Evolutionary conservation across 2,329 filamentous ascomycete genomes (phyloP).

Genomic region (Colletotrichum sp.): DNA sequence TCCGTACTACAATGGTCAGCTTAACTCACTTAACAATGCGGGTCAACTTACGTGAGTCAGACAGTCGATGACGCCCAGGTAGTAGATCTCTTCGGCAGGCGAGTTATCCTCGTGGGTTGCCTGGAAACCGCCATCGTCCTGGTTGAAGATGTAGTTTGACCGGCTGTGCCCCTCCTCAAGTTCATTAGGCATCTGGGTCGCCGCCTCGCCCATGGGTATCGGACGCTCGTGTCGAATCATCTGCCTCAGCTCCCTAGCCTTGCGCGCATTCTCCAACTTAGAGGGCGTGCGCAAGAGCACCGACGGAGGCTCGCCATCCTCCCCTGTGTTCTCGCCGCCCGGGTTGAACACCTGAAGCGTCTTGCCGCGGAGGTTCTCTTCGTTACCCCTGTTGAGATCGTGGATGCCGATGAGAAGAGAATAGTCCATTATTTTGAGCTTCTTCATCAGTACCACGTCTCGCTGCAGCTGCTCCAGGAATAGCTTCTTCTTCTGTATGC

Average conservation of each 20-base stretch:
- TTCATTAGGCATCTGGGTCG: conserved; percentile 88
- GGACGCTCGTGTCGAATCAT: conserved; percentile 93
- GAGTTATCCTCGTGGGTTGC: conserved; percentile 90
- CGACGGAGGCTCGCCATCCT: conserved; percentile 64
- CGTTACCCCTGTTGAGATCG: conserved; percentile 87
- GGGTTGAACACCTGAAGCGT: conserved; percentile 95
- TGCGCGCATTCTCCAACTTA: conserved; percentile 88
- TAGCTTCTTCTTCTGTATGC: conserved; percentile 83
- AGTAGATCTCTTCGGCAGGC: conserved; percentile 92
- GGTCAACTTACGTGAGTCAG: conserved; percentile 82
- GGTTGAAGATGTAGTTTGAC: conserved; percentile 81
- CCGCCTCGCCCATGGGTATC: conserved; percentile 85
- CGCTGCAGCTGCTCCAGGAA: conserved; percentile 89
- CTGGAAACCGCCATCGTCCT: conserved; percentile 90
- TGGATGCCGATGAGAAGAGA: conserved; percentile 95
- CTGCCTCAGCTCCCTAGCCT: conserved; percentile 88
- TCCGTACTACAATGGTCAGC: conserved; percentile 71
- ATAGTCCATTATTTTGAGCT: conserved; percentile 97
- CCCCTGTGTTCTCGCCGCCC: conserved; percentile 68
- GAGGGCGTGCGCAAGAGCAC: conserved; percentile 88
- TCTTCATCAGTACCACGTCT: conserved; percentile 87
- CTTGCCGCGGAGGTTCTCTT: conserved; percentile 89
- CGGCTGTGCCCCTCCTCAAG: conserved; percentile 77
- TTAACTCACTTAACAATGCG: not conserved
- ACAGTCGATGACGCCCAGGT: conserved; percentile 97